Evolutionary conservation across 768 basidiomycete species (phyloP).

Genomic region (Suillus occidentalis): DNA sequence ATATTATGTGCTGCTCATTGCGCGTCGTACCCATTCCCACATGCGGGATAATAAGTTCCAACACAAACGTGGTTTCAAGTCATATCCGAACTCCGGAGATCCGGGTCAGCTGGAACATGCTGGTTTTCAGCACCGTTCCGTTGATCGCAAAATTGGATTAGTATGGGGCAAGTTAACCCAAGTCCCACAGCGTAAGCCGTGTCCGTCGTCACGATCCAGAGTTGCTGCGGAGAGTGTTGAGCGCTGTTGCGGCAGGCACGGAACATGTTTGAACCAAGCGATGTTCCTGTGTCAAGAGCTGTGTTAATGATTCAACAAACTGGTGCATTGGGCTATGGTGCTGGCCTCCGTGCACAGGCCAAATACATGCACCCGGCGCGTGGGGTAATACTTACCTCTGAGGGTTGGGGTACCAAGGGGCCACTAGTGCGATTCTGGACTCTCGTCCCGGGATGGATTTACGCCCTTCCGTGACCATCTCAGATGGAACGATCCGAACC

Average conservation of each 20-base stretch:
- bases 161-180: neutral
- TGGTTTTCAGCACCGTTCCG: neutral
- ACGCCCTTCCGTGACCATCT: slow-evolving; percentile 5
- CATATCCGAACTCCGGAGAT: neutral
- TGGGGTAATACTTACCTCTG: slow-evolving; percentile 2
- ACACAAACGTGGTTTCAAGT: neutral
- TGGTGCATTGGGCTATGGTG: slow-evolving; percentile 1
- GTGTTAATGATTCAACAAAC: slow-evolving; percentile 1
- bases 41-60: neutral
- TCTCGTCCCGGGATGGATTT: slow-evolving; percentile 2
- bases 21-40: neutral
- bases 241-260: slow-evolving; percentile 4
- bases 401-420: neutral
- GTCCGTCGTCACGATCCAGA: neutral
- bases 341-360: neutral
- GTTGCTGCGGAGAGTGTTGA: neutral
- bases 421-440: neutral
- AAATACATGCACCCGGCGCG: slow-evolving; percentile 4
- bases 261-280: slow-evolving; percentile 5
- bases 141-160: slow-evolving; percentile 1
- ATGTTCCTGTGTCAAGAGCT: slow-evolving; percentile 5
- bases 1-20: neutral
- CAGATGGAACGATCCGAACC: neutral
- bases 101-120: neutral
- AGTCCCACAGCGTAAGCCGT: neutral